Conservation (phyloP, 2,329 filamentous ascomycete species). For the Phaeomoniella chlamydospora region DNA sequence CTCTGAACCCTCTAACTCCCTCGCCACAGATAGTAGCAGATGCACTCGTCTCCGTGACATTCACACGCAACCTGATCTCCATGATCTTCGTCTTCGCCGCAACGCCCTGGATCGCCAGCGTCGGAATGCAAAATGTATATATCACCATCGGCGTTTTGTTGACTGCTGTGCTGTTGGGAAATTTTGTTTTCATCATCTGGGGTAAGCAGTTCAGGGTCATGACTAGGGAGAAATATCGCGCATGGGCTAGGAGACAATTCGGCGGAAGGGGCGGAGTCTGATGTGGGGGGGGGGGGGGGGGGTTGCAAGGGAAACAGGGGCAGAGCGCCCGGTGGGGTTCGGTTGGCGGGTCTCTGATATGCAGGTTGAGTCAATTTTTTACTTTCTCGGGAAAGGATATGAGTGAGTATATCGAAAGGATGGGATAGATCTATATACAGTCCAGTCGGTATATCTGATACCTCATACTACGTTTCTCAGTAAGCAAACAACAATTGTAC, state of each 20-base stretch:
- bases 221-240: constrained; percentile 17
- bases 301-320: too few relatives aligned
- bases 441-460: too few relatives aligned
- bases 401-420: too few relatives aligned
- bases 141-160: constrained; percentile 22
- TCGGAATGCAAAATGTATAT: constrained; percentile 26
- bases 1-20: constrained; percentile 4
- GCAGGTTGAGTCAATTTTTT: too few relatives aligned
- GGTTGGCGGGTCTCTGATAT: too few relatives aligned
- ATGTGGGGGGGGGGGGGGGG: too few relatives aligned
- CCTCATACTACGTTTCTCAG: too few relatives aligned
- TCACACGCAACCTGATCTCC: constrained; percentile 28
- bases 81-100: constrained; percentile 32
- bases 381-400: too few relatives aligned
- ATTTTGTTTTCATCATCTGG: constrained; percentile 15
- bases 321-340: too few relatives aligned
- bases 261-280: too few relatives aligned
- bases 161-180: constrained; percentile 15
- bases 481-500: too few relatives aligned
- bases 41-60: constrained; percentile 28
- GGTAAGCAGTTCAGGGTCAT: constrained; percentile 19
- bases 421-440: too few relatives aligned
- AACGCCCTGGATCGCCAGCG: constrained; percentile 22
- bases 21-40: constrained; percentile 30
- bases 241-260: constrained; percentile 19